Evolutionary conservation across 371 early-diverging fungal species (phyloP), one percentile per base, ranked within the genome.

Genomic region (Furculomyces boomerangus): DNA sequence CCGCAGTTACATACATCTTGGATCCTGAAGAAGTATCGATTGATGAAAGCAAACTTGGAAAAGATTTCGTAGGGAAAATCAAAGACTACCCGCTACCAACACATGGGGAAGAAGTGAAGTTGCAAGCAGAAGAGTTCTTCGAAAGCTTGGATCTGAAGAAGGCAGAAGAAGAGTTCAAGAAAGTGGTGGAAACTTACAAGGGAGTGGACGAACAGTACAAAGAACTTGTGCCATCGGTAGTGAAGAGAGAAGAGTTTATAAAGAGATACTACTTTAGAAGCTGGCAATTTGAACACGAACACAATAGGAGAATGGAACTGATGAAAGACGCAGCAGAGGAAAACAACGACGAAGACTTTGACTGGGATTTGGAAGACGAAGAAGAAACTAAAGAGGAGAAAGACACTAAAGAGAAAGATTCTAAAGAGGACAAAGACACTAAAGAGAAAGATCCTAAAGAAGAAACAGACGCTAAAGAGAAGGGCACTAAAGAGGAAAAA

Each of bases 281-380:
- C 3, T 67, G 63, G 67, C 35, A 52, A 55, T 54, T 67, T 3
- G 67, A 67, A 13, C 57, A 66, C 57, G 63, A 62, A 28, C 59
- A 65, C 54, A 27, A 52, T 0, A 14, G 67, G 22, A 57, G 61
- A 25, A 66, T 51, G 50, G 62, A 66, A 39, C 54, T 67, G 2
- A 67, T 67, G 1, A 64, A 60, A 44, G 67, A 58, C 1, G 64
- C 66, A 2, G 65, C 61, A 28, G 63, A 59, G 0, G 58, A 61
- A 10, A 57, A 59, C 0, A 52, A 46, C 2, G 67, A 66, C 44
- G 67, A 67, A 0, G 67, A 67, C 40, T 60, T 67, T 41, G 60
- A 61, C 54, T 67, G 67, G 67, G 67, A 64, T 29, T 43, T 59
- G 52, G 66, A 66, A 5, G 66, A 54, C 10, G 64, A 60, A 2